A percentile compares a stretch with the other conserved stretches of the same genome.
phyloP scores from a whole-genome alignment of 208 protist genomes.

The Zelonia costaricensis region DNA sequence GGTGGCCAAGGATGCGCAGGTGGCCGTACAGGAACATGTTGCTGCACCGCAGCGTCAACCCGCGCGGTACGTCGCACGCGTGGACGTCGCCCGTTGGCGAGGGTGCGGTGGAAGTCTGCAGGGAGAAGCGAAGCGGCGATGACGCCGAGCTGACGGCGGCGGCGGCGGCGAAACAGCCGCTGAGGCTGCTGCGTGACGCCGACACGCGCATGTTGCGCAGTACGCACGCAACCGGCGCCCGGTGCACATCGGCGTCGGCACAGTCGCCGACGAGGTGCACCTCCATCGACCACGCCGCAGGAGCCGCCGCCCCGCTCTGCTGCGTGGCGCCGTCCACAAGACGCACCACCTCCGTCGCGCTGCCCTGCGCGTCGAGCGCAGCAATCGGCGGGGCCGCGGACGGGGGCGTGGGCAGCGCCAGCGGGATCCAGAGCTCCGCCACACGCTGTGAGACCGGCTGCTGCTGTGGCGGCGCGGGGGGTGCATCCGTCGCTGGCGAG shows the following conservation, averaged over 20 bases:
- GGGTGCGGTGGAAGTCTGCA: slow-evolving; percentile 25
- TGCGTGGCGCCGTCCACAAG: background rate
- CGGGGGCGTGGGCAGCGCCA: slow-evolving; percentile 4
- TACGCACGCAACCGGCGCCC: slow-evolving; percentile 17
- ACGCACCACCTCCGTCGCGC: slow-evolving; percentile 1
- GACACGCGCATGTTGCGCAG: slow-evolving; percentile 31
- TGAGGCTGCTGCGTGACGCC: too few species aligned
- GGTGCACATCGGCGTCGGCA: background rate
- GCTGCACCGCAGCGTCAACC: slow-evolving; percentile 42
- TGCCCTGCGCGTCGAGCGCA: too few species aligned
- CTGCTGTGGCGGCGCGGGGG: background rate
- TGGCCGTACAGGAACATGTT: slow-evolving; percentile 57
- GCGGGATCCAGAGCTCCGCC: slow-evolving; percentile 28
- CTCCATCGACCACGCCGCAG: slow-evolving; percentile 4
- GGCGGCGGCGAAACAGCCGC: too few species aligned
- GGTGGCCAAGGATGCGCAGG: slow-evolving; percentile 49
- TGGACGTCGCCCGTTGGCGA: slow-evolving; percentile 22
- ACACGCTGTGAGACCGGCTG: too few species aligned
- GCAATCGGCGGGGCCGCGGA: background rate
- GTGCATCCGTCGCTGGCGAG: background rate
- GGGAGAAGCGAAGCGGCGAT: slow-evolving; percentile 11
- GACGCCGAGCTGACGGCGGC: background rate
- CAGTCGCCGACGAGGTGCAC: slow-evolving; percentile 21
- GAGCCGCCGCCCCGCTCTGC: background rate
- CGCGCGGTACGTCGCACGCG: slow-evolving; percentile 35